Evolutionary conservation across 306 rosid species (phyloP).

Genomic region (Vigna mungo): DNA sequence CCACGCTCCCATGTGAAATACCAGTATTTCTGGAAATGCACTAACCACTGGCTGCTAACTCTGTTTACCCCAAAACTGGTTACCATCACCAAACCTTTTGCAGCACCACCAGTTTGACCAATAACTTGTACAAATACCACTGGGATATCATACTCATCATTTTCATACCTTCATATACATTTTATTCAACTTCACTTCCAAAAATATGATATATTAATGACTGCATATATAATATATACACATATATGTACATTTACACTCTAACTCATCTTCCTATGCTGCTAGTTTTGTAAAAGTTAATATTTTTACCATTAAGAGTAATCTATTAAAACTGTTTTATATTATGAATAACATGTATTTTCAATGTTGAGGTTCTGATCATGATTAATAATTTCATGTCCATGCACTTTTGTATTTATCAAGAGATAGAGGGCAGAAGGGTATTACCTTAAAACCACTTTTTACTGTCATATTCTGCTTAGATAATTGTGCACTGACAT

Average conservation of each 20-base stretch:
- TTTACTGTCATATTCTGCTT: not conserved
- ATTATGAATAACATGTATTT: no score
- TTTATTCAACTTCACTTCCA: not conserved
- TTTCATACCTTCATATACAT: not conserved
- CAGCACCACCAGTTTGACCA: constrained; percentile 44
- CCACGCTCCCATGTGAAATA: constrained; percentile 53
- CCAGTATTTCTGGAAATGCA: constrained; percentile 46
- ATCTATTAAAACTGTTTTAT: no score
- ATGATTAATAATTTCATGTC: not conserved
- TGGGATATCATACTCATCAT: not conserved
- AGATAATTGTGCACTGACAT: not conserved
- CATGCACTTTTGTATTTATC: not conserved
- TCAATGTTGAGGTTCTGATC: not conserved
- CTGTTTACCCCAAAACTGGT: constrained; percentile 49
- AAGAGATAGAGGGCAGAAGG: not conserved
- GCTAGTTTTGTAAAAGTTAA: no score
- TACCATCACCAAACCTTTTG: constrained; percentile 32
- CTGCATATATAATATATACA: no score
- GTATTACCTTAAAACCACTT: not conserved
- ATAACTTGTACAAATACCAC: constrained; percentile 7
- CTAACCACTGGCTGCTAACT: constrained; percentile 44
- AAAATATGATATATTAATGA: no score
- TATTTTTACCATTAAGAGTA: no score
- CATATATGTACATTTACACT: no score
- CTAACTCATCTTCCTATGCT: no score